Base-by-base conservation (phyloP, 1,284 basidiomycete species). In the Puccinia triticina region DNA sequence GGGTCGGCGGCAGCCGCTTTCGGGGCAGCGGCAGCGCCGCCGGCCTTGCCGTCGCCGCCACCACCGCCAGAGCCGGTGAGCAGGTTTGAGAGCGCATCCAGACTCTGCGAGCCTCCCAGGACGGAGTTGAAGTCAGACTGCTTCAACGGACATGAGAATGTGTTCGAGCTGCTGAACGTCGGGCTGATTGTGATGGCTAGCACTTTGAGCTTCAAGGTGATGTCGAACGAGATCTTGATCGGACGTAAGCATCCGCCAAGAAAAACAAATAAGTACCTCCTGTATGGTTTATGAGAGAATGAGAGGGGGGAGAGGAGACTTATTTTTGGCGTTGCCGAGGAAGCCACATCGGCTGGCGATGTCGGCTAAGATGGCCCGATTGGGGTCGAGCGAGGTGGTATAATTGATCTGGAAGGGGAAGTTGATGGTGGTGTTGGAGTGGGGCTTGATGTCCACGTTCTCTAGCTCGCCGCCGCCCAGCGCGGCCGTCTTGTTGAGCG, bases 271-370 rank as follows among this genome's bases (percentile, higher is more conserved):
- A 16, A 74, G 53, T 32, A 74, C 14, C 46, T 57, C 40, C n/a
- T 18, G 26, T n/a, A 71, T 71, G 16, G 23, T 5, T 4, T 7
- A 26, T 2, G 32, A 32, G 26, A 37, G 29, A 5, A 14, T 50
- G 7, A 61, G 32, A 32, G 53, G 29, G 43, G 40, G 29, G n/a
- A 73, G 83, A 59, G 29, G 37, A 71, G 57, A 55, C 53, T 83
- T 55, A 61, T 53, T 59, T 26, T 73, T 72, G 0, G 71, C 0
- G 8, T 76, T 34, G 34, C 84, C 84, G 14, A 84, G 74, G 82
- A 86, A 86, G 4, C 85, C 85, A 55, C 86, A 86, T 77, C 84
- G 84, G 32, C 64, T 83, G 53, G 84, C 85, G 50, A 86, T 85
- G 82, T 86, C 86, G 14, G 77, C 82, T 29, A 86, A 66, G 26